Conservation (phyloP, 2,329 filamentous ascomycete genomes). For the Ophiostoma piceae region DNA sequence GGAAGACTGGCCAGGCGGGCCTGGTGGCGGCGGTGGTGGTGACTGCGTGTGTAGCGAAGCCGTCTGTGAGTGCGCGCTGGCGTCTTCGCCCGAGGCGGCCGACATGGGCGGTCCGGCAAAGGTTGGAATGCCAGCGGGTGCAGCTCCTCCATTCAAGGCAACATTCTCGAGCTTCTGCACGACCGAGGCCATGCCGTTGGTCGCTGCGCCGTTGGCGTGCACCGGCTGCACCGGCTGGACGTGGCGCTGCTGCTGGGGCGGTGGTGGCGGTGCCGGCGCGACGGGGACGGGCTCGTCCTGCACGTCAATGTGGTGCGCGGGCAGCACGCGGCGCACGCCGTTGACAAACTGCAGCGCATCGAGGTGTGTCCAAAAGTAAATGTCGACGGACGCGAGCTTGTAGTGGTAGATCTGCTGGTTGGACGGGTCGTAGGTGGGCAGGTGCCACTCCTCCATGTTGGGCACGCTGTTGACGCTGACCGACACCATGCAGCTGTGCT, state of each 20-base stretch:
- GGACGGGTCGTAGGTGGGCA: conserved; percentile 64
- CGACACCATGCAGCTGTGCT: conserved; percentile 65
- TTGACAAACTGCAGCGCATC: conserved; percentile 68
- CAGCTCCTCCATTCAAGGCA: conserved; percentile 46
- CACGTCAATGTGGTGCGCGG: conserved; percentile 56
- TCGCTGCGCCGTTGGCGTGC: conserved; percentile 27
- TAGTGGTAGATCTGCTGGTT: conserved; percentile 78
- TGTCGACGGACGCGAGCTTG: conserved; percentile 66
- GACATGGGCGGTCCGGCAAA: conserved; percentile 40
- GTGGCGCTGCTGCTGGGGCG: conserved; percentile 32
- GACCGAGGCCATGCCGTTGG: conserved; percentile 57
- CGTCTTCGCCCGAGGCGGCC: conserved; percentile 16
- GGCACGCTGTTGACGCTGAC: conserved; percentile 54
- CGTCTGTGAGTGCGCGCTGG: background rate
- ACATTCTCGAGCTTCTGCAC: conserved; percentile 69
- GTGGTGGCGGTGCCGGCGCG: conserved; percentile 30
- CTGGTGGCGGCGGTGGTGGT: conserved; percentile 33
- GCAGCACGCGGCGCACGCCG: conserved; percentile 60
- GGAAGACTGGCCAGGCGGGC: background rate
- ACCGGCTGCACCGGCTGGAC: conserved; percentile 9
- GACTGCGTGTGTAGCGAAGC: background rate
- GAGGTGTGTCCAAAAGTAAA: conserved; percentile 73
- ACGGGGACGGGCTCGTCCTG: conserved; percentile 57
- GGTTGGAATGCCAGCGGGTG: conserved; percentile 37
- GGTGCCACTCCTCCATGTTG: conserved; percentile 62